Percentiles rank a stretch among this genome's conserved stretches.
Conservation (phyloP, 495 filamentous ascomycete genomes). For the Halenospora varia region DNA sequence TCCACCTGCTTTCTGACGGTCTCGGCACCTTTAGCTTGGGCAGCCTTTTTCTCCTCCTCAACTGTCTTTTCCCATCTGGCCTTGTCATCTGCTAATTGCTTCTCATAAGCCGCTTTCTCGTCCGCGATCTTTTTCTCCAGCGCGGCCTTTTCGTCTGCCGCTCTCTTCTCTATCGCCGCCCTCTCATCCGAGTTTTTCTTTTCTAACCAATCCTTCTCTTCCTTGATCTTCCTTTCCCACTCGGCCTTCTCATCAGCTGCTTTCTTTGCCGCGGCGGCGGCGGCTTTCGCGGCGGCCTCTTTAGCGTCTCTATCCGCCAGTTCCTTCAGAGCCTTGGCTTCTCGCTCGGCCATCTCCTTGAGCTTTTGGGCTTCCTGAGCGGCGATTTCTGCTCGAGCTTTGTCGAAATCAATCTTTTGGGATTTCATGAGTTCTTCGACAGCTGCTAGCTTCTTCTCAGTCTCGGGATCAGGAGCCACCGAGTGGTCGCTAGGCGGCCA, state of each 20-base stretch:
- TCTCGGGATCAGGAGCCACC: neutral
- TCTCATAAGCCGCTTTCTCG: slow-evolving; percentile 20
- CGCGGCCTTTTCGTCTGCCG: slow-evolving; percentile 23
- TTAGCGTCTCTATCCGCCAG: slow-evolving; percentile 2
- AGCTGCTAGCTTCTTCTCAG: slow-evolving; percentile 2
- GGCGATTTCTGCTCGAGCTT: slow-evolving; percentile 8
- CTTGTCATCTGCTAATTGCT: neutral
- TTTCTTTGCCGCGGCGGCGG: slow-evolving; percentile 37
- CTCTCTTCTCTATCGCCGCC: slow-evolving; percentile 20
- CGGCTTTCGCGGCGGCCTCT: slow-evolving; percentile 15
- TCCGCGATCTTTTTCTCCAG: slow-evolving; percentile 33
- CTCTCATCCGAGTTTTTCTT: slow-evolving; percentile 19
- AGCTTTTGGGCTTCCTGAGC: neutral
- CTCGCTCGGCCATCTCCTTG: slow-evolving; percentile 5
- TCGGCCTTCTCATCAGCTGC: slow-evolving; percentile 31
- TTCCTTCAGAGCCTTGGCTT: slow-evolving; percentile 4
- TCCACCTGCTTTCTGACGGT: neutral
- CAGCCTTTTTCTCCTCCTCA: neutral
- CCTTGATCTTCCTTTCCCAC: slow-evolving; percentile 36
- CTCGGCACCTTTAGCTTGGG: neutral
- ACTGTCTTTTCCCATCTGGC: neutral
- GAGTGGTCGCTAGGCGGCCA: slow-evolving; percentile 21
- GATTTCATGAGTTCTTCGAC: slow-evolving; percentile 21
- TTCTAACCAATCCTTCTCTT: slow-evolving; percentile 18
- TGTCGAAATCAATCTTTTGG: slow-evolving; percentile 34